phyloP scores from a whole-genome alignment of 148 eudicot genomes.

The Euryodendron excelsum region DNA sequence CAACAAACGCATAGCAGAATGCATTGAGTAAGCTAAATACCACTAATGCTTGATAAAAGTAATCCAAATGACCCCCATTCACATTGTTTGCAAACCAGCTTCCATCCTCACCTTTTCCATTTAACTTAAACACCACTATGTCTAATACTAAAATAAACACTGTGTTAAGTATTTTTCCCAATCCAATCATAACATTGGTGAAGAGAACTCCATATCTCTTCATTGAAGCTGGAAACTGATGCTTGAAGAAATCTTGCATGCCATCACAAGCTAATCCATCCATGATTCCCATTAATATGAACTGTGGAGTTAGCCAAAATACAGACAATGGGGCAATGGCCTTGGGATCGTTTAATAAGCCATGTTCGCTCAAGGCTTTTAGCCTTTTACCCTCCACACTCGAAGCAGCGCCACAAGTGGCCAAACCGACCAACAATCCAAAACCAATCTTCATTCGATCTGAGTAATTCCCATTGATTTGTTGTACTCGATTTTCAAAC shows the following conservation, averaged over 20 bases:
- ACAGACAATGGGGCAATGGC: not conserved
- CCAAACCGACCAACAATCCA: not conserved
- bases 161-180: not conserved
- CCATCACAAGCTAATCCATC: not conserved
- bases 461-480: not conserved
- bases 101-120: not conserved
- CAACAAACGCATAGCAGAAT: not conserved
- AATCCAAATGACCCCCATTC: not conserved
- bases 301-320: not conserved
- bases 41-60: not conserved
- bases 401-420: not conserved
- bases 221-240: not conserved
- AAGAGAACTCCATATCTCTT: not conserved
- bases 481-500: not conserved
- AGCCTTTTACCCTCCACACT: not conserved
- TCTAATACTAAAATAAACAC: too few relatives aligned
- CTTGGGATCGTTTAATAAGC: not conserved
- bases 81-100: not conserved
- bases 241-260: not conserved
- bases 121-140: not conserved
- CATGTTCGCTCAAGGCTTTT: not conserved
- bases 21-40: not conserved
- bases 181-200: not conserved
- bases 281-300: not conserved
- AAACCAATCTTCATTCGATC: not conserved